Conservation (phyloP, 2,329 filamentous ascomycete species). For the Diaporthe ampelina region DNA sequence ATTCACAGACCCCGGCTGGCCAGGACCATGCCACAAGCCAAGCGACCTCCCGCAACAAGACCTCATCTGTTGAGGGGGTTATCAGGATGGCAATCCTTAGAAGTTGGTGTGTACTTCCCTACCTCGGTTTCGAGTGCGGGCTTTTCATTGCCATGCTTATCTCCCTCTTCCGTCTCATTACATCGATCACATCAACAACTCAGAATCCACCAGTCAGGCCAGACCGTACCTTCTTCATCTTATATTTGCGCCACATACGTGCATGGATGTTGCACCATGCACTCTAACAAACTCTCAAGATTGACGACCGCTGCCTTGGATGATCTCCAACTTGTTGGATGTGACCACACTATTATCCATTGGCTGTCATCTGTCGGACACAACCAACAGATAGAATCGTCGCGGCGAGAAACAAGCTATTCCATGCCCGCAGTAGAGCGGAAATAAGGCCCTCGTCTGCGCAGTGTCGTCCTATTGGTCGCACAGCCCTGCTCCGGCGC, state of each 20-base stretch:
- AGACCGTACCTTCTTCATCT: neutral
- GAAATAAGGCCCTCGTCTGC: neutral
- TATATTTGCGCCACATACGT: neutral
- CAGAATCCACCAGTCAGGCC: neutral
- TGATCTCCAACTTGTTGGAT: constrained; percentile 2
- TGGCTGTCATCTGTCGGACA: constrained; percentile 22
- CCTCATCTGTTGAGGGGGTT: neutral
- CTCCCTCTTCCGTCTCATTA: neutral
- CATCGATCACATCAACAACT: neutral
- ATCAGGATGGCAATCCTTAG: no score
- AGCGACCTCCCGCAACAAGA: no score
- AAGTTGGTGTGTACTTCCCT: neutral
- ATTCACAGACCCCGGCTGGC: neutral
- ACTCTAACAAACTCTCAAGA: neutral
- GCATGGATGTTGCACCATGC: neutral
- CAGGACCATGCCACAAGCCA: neutral
- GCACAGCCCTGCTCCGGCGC: neutral
- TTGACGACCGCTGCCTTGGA: neutral
- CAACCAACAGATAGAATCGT: constrained; percentile 34
- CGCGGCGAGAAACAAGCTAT: neutral
- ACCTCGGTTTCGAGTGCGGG: neutral
- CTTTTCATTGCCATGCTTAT: no score
- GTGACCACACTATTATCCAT: constrained; percentile 21
- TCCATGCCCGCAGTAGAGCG: constrained; percentile 8
- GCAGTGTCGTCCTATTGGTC: constrained; percentile 12